Conservation (phyloP, 352 stramenopile genomes). For the Phytophthora boehmeriae region DNA sequence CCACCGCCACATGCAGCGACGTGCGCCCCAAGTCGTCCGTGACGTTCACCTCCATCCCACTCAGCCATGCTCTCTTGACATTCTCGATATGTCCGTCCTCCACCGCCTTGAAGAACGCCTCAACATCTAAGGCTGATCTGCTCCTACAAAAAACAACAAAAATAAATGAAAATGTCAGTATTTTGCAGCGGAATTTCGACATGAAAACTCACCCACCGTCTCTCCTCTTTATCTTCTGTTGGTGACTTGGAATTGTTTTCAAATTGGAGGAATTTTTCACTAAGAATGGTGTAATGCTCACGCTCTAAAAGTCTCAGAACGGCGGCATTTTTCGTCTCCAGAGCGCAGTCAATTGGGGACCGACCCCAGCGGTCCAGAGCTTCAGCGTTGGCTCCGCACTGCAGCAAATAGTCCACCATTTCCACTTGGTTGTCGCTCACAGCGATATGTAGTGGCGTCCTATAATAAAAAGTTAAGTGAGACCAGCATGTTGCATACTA, state of each 20-base stretch:
- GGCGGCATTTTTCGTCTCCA: slow-evolving; percentile 54
- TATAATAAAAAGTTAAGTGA: slow-evolving; percentile 16
- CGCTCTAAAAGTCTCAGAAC: slow-evolving; percentile 58
- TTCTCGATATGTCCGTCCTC: slow-evolving; percentile 69
- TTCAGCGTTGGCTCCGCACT: slow-evolving; percentile 57
- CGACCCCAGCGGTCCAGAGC: slow-evolving; percentile 72
- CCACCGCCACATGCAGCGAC: slow-evolving; percentile 80
- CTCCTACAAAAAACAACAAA: slow-evolving; percentile 21
- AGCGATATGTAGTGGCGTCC: slow-evolving; percentile 79
- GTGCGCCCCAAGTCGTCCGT: slow-evolving; percentile 59
- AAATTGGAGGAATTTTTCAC: slow-evolving; percentile 25
- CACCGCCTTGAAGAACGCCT: slow-evolving; percentile 64
- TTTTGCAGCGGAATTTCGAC: slow-evolving; percentile 8
- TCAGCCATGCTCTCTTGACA: slow-evolving; percentile 80
- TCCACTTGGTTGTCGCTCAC: slow-evolving; percentile 64
- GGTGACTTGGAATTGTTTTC: slow-evolving; percentile 7
- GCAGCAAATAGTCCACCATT: slow-evolving; percentile 68
- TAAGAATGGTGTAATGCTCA: slow-evolving; percentile 28
- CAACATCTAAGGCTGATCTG: slow-evolving; percentile 45
- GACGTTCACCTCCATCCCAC: slow-evolving; percentile 64
- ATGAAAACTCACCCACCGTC: slow-evolving; percentile 17
- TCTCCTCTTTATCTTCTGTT: slow-evolving; percentile 11
- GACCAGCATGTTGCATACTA: not conserved
- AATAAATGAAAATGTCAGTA: slow-evolving; percentile 13
- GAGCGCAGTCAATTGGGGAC: slow-evolving; percentile 70